Base-by-base conservation (phyloP, 2,329 filamentous ascomycete species). In the Ophiostoma triangulosporum region DNA sequence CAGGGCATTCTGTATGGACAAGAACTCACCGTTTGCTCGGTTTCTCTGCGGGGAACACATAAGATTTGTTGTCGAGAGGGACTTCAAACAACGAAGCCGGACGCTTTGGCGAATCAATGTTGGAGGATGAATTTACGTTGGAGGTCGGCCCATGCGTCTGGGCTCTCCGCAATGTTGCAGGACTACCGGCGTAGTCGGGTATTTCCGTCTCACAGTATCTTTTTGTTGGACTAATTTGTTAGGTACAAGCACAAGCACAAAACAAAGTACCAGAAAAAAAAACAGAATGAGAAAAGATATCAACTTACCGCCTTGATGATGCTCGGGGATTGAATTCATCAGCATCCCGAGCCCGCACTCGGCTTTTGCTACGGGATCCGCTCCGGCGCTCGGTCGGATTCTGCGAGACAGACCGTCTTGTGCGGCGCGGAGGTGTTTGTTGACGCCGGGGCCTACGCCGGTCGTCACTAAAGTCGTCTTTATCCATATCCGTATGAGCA, bases 41-140 rank as follows among this genome's bases (percentile, higher is more conserved):
- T 35, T 57, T 63, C 9, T 61, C 61, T 29, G 59, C 15, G 38
- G 58, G 52, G 22, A 56, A 50, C 24, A 54, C 51, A 48, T 61
- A 60, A n/a, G 60, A 52, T 33, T 63, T 57, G 55, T 60, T 56
- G 50, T 59, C 62, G 57, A 65, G 62, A 54, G 65, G 62, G 57
- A 59, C 65, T 29, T 64, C 64, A 53, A 69, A 61, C 54, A 67
- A 62, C 35, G 65, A 65, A 17, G 68, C 67, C 27, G 54, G 48
- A 4, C 62, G 65, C 56, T 58, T 68, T 17, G 68, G 68, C 52
- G 68, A 66, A 55, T 62, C 63, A 49, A 67, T 54, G 60, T 67
- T 70, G 24, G 66, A 65, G 51, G 66, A 63, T 14, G 68, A 64
- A 9, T 66, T 62, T 40, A 64, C 57, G 56, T 67, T 64, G 14